Conservation (phyloP, 2,329 filamentous ascomycete genomes). For the Alternaria rosae region DNA sequence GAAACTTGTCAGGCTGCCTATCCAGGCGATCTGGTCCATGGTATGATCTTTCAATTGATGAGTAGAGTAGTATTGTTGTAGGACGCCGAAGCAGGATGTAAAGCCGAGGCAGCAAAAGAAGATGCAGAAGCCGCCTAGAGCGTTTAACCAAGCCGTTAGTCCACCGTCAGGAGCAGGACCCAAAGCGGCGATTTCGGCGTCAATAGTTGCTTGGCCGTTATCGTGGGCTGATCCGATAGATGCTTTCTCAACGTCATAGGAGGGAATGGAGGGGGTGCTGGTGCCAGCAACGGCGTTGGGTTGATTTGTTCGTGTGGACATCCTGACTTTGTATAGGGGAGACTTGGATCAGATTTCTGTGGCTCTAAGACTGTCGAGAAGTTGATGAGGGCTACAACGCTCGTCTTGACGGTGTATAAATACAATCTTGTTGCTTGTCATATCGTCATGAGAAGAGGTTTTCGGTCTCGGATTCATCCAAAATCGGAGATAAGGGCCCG, state of each 20-base stretch:
- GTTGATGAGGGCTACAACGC: not conserved
- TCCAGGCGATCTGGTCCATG: slow-evolving; percentile 53
- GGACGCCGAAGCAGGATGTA: slow-evolving; percentile 52
- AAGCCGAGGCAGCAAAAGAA: slow-evolving; percentile 50
- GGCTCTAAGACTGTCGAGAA: not conserved
- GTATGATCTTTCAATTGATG: slow-evolving; percentile 45
- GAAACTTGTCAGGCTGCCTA: slow-evolving; percentile 51
- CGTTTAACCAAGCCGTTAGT: slow-evolving; percentile 43
- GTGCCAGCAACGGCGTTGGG: not conserved
- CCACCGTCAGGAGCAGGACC: slow-evolving; percentile 41
- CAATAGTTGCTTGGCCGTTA: not conserved
- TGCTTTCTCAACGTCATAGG: not conserved
- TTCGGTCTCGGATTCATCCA: not conserved
- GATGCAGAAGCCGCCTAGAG: slow-evolving; percentile 39
- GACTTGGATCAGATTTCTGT: not conserved
- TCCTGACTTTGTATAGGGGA: not conserved
- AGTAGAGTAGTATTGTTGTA: slow-evolving; percentile 55
- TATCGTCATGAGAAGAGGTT: slow-evolving; percentile 29
- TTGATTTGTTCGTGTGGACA: not conserved
- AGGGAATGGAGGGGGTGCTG: not conserved
- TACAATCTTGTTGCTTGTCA: not conserved
- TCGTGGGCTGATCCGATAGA: not conserved
- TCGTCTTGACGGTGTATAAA: not conserved
- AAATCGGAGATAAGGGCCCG: slow-evolving; percentile 10
- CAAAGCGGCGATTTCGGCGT: slow-evolving; percentile 35